Evolutionary conservation across 2,329 filamentous ascomycete genomes (phyloP).

Genomic region (Thelonectria discophora): DNA sequence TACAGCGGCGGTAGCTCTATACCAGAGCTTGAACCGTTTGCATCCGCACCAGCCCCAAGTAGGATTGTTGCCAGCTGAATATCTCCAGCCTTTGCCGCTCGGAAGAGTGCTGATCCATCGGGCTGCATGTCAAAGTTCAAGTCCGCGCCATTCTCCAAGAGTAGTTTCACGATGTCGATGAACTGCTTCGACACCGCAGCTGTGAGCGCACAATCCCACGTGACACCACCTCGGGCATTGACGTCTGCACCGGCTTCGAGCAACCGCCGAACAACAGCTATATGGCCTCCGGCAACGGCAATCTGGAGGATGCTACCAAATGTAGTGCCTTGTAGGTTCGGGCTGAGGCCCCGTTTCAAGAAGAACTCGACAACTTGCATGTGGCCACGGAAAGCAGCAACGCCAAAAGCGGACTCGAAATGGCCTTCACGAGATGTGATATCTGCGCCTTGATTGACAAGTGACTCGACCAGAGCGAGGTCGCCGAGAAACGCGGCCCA

Average conservation of each 20-base stretch:
- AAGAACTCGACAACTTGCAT: not conserved
- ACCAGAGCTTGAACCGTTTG: not conserved
- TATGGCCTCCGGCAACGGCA: not conserved
- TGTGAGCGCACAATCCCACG: not conserved
- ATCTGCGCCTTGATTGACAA: not conserved
- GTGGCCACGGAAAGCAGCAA: conserved; percentile 1
- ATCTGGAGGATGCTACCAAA: not conserved
- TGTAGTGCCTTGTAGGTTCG: not conserved
- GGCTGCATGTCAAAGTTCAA: not conserved
- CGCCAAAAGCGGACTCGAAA: conserved; percentile 1
- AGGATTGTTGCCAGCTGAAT: conserved; percentile 2
- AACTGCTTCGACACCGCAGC: not conserved
- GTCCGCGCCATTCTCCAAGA: not conserved
- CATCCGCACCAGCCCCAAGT: not conserved
- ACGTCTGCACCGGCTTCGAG: conserved; percentile 5
- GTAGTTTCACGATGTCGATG: not conserved
- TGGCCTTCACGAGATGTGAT: not conserved
- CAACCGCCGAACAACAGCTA: not conserved
- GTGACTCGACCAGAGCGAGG: not conserved
- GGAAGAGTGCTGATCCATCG: not conserved
- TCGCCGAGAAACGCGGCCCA: conserved; percentile 3
- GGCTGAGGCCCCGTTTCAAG: not conserved
- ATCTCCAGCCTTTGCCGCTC: conserved; percentile 2
- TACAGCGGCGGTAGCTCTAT: not conserved
- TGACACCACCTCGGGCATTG: not conserved